phyloP scores from a whole-genome alignment of 2,329 filamentous ascomycete species.

The Penicillium brevicompactum region DNA sequence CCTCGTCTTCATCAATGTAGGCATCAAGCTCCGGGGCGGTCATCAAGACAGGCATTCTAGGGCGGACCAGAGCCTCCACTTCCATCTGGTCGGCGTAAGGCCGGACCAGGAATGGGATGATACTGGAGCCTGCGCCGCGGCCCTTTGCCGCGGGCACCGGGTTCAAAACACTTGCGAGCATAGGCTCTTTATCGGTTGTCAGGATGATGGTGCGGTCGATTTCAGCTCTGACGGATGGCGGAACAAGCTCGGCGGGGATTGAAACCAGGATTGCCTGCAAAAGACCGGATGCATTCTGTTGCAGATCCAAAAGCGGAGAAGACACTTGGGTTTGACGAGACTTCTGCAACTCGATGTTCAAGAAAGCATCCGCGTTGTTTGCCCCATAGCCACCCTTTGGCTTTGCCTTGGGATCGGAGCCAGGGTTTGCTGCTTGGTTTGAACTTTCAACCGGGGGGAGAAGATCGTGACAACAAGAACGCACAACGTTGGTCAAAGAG shows the following conservation, averaged over 20 bases:
- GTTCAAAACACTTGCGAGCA: conserved; percentile 81
- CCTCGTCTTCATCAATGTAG: conserved; percentile 32
- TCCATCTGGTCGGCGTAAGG: conserved; percentile 64
- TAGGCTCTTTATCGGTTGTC: conserved; percentile 66
- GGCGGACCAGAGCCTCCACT: conserved; percentile 69
- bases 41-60: conserved; percentile 52
- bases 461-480: conserved; percentile 73
- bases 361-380: conserved; percentile 71
- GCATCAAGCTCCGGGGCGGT: conserved; percentile 30
- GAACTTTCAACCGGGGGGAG: conserved; percentile 53
- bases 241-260: conserved; percentile 67
- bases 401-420: conserved; percentile 46
- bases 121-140: conserved; percentile 66
- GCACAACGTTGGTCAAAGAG: conserved; percentile 64
- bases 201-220: conserved; percentile 82
- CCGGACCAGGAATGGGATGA: conserved; percentile 76
- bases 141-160: conserved; percentile 68
- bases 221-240: conserved; percentile 71
- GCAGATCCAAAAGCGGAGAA: conserved; percentile 46
- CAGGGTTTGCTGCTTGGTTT: conserved; percentile 21
- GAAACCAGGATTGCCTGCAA: conserved; percentile 64
- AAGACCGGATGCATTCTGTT: conserved; percentile 61
- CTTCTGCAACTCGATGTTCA: conserved; percentile 50
- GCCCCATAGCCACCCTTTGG: conserved; percentile 37
- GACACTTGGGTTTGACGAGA: conserved; percentile 20